Base-by-base conservation (phyloP, 2,329 filamentous ascomycete species). In the Penicillium psychrosexuale region DNA sequence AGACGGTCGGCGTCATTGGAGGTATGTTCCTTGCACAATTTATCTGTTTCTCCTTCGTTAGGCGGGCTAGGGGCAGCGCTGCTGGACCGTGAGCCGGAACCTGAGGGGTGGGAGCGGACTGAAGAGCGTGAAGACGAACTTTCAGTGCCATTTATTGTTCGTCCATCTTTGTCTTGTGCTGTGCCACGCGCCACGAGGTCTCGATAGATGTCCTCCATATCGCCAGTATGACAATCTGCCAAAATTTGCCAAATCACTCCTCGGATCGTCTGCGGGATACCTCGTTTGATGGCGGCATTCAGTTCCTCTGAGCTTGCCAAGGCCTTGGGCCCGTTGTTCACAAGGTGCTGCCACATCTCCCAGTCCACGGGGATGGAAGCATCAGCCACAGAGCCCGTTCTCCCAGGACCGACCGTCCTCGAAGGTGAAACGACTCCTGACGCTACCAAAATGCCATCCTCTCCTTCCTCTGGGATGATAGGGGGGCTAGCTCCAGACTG, bases 221-320 rank as follows among this genome's bases (percentile, higher is more conserved):
- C 91, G 57, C 93, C 88, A 64, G 91, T 96, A 74, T 96, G 96
- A 76, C 92, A 97, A 69, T 96, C 91, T 3, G 94, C 91, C 58
- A 99, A 78, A 8, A 97, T 93, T 75, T 99, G 94, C 94, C 94
- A 99, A 47, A 99, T 92, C 2, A 99, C 94, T n/a, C 94, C 95
- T 55, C 94, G 87, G 58, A 99, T 96, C 3, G 92, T 93, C 62
- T 88, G 91, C 1, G 94, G 94, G 54, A 99, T 99, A 31, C 94
- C 94, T 37, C 88, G 89, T 47, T 93, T 90, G 64, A 99, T 97
- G 22, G 94, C 92, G 61, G 83, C 85, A 69, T 93, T 96, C 54
- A 99, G 78, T 70, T 97, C 92, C 66, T 95, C 90, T 0, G 93
- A 82, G 67, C 91, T 96, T 4, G 91, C 91, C 47, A 97, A 89